Conservation (phyloP, 2,329 filamentous ascomycete species). For the Zymoseptoria tritici region DNA sequence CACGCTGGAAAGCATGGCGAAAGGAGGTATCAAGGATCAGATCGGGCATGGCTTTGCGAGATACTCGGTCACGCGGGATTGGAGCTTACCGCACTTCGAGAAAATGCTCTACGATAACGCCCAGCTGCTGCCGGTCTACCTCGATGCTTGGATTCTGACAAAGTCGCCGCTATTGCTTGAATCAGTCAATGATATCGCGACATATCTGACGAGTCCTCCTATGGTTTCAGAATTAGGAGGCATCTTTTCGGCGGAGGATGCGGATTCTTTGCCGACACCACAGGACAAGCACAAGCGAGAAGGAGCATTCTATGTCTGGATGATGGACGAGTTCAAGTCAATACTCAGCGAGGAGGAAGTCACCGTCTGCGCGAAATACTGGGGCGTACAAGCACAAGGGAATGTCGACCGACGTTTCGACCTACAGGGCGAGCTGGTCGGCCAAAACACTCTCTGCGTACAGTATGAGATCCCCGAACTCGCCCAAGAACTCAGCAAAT, state of each 20-base stretch:
- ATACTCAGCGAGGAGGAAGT: conserved; percentile 64
- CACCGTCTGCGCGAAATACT: conserved; percentile 72
- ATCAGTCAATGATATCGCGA: conserved; percentile 71
- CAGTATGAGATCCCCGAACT: conserved; percentile 61
- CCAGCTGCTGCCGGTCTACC: conserved; percentile 72
- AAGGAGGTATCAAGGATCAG: conserved; percentile 65
- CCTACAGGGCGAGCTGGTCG: conserved; percentile 86
- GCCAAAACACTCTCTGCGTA: conserved; percentile 80
- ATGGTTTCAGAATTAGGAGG: conserved; percentile 63
- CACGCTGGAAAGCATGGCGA: conserved; percentile 71
- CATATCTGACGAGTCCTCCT: conserved; percentile 71
- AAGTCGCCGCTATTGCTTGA: conserved; percentile 66
- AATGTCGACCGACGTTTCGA: conserved; percentile 80
- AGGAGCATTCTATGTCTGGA: conserved; percentile 94
- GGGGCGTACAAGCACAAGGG: conserved; percentile 74
- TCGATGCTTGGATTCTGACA: conserved; percentile 73
- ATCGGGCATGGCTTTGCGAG: conserved; percentile 72
- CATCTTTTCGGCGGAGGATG: conserved; percentile 83
- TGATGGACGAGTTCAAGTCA: conserved; percentile 72
- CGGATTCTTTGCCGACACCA: conserved; percentile 70
- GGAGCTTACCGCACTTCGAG: conserved; percentile 93
- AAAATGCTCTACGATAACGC: conserved; percentile 95
- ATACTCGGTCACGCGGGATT: conserved; percentile 85
- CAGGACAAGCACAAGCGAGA: conserved; percentile 76
- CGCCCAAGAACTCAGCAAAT: conserved; percentile 65